Evolutionary conservation across 208 protist species (phyloP), one percentile per base, ranked within the genome.

Genomic region (Wallacemonas rigidus): DNA sequence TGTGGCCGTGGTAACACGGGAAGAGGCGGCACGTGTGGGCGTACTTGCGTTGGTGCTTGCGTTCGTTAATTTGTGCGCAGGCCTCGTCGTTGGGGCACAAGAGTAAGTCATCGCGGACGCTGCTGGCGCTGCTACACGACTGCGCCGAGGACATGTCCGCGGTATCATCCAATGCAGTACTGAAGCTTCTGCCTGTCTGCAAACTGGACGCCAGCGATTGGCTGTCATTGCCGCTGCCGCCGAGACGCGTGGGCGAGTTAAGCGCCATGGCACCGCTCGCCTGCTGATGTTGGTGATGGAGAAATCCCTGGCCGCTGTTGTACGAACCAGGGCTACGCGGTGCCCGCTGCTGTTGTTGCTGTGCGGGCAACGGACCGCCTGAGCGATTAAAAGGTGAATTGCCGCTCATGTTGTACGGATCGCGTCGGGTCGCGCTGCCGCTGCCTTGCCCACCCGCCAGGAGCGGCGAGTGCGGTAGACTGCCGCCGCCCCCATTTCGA

Each of bases 1-100:
- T 75, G 69, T 93, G 87, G 38, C 83, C 85, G 68, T 96, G 91
- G 72, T 94, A 96, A 67, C 91, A 96, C 0, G 91, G 91, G 51
- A 90, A 92, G 3, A 96, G 73, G 2, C 91, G 91, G 64, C 91
- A 96, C 8, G 91, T 96, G 79, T 96, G 91, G 5, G 87, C 85
- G 67, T 79, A 94, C 74, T 86, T 88, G 54, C 83, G 75, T 71
- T 96, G 91, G 71, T 96, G 91, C 53, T 90, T 88, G 41, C 86
- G 80, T 69, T 94, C 86, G 65, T 96, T 96, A 63, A 96, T 93
- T 3, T 79, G 26, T 2, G 83, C 75, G 67, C 91, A 96, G 4
- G 79, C 60, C 58, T 81, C 85, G 68, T 96, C 91, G 35, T 90
- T 84, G 1, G 88, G 85, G 71, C 91, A 96, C 1, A 94, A 69